A percentile compares a stretch with the other conserved stretches of the same genome.
Conservation (phyloP, 306 rosid species). For the Medicago truncatula region MtrunA17r5.0-ANR NC_053045.1:38743001-38743500, state of each 20-base stretch:
- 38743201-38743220: conserved; percentile 5
- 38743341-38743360: conserved; percentile 7
- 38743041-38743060: neutral
- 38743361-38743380: neutral
- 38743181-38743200: conserved; percentile 35
- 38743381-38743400: conserved; percentile 9
- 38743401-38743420: conserved; percentile 23
- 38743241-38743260: conserved; percentile 28
- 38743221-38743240: neutral
- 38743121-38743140: conserved; percentile 12
- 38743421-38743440: conserved; percentile 27
- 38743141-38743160: neutral
- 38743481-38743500: conserved; percentile 20
- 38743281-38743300: conserved; percentile 23
- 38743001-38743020: neutral
- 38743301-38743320: neutral
- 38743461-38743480: conserved; percentile 24
- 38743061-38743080: neutral
- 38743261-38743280: conserved; percentile 25
- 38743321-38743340: conserved; percentile 19
- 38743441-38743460: conserved; percentile 12
- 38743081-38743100: neutral
- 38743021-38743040: neutral
- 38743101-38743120: neutral
- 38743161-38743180: conserved; percentile 15